phyloP scores from a whole-genome alignment of 2,329 filamentous ascomycete genomes.

The Didymella lethalis region DNA sequence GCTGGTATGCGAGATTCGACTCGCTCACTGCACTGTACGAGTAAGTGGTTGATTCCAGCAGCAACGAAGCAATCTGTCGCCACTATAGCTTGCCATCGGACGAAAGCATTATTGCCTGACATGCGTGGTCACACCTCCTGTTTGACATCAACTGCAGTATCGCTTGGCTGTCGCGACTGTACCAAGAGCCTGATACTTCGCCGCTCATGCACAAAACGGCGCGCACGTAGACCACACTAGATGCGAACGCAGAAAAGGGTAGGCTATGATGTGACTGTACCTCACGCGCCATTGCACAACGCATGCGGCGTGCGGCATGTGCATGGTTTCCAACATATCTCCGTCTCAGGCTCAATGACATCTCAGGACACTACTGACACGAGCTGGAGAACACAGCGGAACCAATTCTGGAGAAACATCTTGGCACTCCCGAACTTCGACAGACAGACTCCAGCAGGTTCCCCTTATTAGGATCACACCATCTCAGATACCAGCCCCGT shows the following conservation, averaged over 20 bases:
- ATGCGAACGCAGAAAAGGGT: background rate
- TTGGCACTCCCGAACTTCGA: slow-evolving; percentile 1
- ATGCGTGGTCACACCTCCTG: background rate
- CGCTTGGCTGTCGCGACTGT: background rate
- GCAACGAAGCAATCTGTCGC: background rate
- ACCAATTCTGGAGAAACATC: background rate
- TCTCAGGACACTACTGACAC: slow-evolving; percentile 2
- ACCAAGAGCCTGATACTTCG: background rate
- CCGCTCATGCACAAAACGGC: background rate
- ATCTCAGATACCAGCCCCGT: background rate
- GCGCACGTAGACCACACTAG: background rate
- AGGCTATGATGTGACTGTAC: background rate
- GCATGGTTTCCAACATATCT: background rate
- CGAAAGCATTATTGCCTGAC: background rate
- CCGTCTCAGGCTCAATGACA: background rate
- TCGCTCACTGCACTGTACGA: slow-evolving; percentile 1
- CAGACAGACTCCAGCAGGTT: background rate
- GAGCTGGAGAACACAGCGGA: background rate
- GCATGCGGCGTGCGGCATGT: background rate
- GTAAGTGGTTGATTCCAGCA: background rate
- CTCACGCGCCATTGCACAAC: background rate
- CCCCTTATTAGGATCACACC: background rate
- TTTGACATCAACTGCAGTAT: slow-evolving; percentile 2
- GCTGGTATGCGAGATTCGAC: background rate
- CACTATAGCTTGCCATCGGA: background rate